A percentile compares a stretch with the other conserved stretches of the same genome.
Conservation (phyloP, 257 asterid genomes). For the Capsicum rhomboideum region DNA sequence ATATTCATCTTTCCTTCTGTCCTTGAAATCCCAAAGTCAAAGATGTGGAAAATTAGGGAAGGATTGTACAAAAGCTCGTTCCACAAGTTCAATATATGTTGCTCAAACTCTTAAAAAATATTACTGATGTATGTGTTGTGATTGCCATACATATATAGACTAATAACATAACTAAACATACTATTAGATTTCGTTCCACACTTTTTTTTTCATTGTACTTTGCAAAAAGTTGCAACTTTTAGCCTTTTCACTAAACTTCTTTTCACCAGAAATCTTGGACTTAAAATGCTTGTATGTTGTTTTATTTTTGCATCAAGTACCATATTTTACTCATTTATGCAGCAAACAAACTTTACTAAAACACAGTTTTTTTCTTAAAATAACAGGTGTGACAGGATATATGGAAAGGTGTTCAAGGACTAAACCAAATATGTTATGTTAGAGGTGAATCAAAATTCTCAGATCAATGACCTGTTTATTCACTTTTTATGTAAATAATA, state of each 20-base stretch:
- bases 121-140: too few relatives aligned
- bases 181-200: background rate
- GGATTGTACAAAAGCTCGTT: too few relatives aligned
- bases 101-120: too few relatives aligned
- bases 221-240: background rate
- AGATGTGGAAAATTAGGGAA: too few relatives aligned
- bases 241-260: too few relatives aligned
- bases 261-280: background rate
- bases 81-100: too few relatives aligned
- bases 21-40: too few relatives aligned
- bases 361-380: background rate
- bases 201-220: background rate
- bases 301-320: background rate
- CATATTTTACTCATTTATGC: background rate
- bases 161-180: too few relatives aligned
- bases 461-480: constrained; percentile 83
- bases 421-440: constrained; percentile 55
- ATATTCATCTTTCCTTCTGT: too few relatives aligned
- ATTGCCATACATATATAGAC: too few relatives aligned
- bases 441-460: constrained; percentile 84
- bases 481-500: constrained; percentile 44
- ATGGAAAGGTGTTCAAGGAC: constrained; percentile 88
- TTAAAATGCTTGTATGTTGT: background rate
- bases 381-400: constrained; percentile 85
- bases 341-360: background rate